Evolutionary conservation across 1,284 basidiomycete species (phyloP).

Genomic region (Moesziomyces aphidis): DNA sequence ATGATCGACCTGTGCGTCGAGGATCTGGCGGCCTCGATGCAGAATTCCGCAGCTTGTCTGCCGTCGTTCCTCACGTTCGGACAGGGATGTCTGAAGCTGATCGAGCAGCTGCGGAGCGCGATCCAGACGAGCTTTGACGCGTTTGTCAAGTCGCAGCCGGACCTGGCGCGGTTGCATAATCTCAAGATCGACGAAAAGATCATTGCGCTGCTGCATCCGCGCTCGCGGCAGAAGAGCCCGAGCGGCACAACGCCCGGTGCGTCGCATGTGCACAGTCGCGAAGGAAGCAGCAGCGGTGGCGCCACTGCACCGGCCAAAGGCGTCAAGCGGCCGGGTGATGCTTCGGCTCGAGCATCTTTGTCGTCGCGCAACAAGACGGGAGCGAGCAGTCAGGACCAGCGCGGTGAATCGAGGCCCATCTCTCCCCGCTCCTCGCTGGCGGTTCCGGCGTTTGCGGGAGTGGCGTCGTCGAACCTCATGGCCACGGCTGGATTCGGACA

Average conservation of each 20-base stretch:
- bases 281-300: conserved; percentile 1
- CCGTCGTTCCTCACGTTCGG: conserved; percentile 29
- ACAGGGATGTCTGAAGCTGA: conserved; percentile 29
- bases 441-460: not conserved
- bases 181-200: conserved; percentile 30
- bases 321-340: conserved; percentile 1
- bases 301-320: not conserved
- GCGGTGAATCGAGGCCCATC: conserved; percentile 1
- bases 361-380: not conserved
- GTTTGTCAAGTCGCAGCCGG: conserved; percentile 21
- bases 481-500: not conserved
- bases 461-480: not conserved
- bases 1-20: conserved; percentile 35
- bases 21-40: conserved; percentile 26
- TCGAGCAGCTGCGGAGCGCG: conserved; percentile 26
- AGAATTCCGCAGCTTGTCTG: conserved; percentile 16
- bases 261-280: not conserved
- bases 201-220: conserved; percentile 36
- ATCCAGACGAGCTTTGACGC: conserved; percentile 37
- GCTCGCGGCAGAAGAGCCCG: conserved; percentile 22
- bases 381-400: not conserved
- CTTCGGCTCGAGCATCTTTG: not conserved
- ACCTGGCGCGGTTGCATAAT: conserved; percentile 1
- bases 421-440: conserved; percentile 10
- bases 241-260: conserved; percentile 1